Percentiles rank a stretch among this genome's conserved stretches.
phyloP scores from a whole-genome alignment of 2,329 filamentous ascomycete genomes.

The Ophiocordyceps camponoti-leonardi region DNA sequence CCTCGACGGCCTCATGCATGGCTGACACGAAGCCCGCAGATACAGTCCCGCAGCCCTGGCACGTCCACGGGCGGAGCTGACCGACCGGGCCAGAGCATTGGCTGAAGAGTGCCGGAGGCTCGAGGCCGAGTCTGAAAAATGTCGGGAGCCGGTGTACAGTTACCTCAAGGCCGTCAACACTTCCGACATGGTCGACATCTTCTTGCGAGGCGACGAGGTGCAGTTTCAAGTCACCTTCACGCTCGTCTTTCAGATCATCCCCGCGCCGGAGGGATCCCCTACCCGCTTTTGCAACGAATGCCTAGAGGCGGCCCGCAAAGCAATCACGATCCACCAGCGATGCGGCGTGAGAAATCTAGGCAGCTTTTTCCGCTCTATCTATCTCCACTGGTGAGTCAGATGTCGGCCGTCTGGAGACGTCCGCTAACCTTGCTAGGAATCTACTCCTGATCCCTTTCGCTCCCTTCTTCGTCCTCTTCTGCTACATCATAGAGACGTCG shows the following conservation, averaged over 20 bases:
- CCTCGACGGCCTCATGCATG: neutral
- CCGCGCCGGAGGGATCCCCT: conserved; percentile 21
- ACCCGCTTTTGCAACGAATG: conserved; percentile 31
- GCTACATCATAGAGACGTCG: conserved; percentile 36
- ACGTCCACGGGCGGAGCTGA: conserved; percentile 20
- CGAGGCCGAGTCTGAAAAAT: conserved; percentile 17
- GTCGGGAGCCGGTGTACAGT: conserved; percentile 16
- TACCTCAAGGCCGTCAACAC: conserved; percentile 20
- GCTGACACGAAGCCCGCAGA: conserved; percentile 6
- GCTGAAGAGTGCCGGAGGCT: conserved; percentile 19
- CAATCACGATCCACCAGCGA: conserved; percentile 25
- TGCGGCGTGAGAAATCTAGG: conserved; percentile 26
- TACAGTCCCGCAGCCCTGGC: conserved; percentile 33
- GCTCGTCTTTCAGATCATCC: conserved; percentile 34
- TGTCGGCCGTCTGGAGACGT: neutral
- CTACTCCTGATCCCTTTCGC: conserved; percentile 39
- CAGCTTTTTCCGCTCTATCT: conserved; percentile 24
- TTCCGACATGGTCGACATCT: conserved; percentile 23
- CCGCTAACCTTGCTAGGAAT: conserved; percentile 20
- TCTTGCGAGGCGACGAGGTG: conserved; percentile 29
- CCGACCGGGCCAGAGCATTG: conserved; percentile 19
- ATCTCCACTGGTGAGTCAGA: conserved; percentile 30
- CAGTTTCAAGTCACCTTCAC: conserved; percentile 29
- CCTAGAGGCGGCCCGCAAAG: conserved; percentile 29
- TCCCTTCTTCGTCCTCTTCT: conserved; percentile 42